Evolutionary conservation across 1,284 basidiomycete species (phyloP).

Genomic region (Apiotrichum veenhuisii): DNA sequence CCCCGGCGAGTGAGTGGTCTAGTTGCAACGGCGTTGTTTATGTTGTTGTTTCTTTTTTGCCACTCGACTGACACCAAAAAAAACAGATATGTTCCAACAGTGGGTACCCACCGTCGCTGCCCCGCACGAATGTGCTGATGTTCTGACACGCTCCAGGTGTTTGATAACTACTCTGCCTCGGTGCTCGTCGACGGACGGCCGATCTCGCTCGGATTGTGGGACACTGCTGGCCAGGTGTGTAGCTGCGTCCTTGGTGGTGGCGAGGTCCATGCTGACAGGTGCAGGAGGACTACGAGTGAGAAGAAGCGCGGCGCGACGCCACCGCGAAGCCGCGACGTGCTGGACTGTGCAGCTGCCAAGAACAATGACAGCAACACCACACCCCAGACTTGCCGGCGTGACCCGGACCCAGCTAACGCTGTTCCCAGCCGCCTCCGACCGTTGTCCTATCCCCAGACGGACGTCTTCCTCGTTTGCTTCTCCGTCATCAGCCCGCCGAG

Average conservation of each 20-base stretch:
- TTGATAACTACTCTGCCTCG: slow-evolving; percentile 54
- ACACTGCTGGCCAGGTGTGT: slow-evolving; percentile 59
- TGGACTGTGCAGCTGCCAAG: too few species aligned
- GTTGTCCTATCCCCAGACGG: slow-evolving; percentile 97
- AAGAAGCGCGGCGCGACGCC: too few species aligned
- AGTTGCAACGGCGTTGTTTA: not conserved
- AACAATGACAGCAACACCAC: too few species aligned
- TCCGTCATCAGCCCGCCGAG: slow-evolving; percentile 93
- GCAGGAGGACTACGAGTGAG: slow-evolving; percentile 70
- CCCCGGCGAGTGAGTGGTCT: slow-evolving; percentile 48
- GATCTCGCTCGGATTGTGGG: slow-evolving; percentile 56
- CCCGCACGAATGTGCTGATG: too few species aligned
- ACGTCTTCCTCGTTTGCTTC: slow-evolving; percentile 99
- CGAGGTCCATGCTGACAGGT: not conserved
- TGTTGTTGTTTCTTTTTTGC: not conserved
- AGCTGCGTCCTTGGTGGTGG: too few species aligned
- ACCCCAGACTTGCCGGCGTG: too few species aligned
- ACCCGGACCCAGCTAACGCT: not conserved
- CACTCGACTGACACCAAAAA: not conserved
- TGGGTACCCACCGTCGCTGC: not conserved
- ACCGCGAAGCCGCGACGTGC: too few species aligned
- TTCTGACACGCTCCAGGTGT: slow-evolving; percentile 27
- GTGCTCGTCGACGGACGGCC: slow-evolving; percentile 99
- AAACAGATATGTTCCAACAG: slow-evolving; percentile 48
- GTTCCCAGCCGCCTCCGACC: slow-evolving; percentile 81